These are phyloP conservation scores for Saturnispora sanitii DNA, from an alignment of 805 yeast genomes.

Conservation along the genomic window DNA sequence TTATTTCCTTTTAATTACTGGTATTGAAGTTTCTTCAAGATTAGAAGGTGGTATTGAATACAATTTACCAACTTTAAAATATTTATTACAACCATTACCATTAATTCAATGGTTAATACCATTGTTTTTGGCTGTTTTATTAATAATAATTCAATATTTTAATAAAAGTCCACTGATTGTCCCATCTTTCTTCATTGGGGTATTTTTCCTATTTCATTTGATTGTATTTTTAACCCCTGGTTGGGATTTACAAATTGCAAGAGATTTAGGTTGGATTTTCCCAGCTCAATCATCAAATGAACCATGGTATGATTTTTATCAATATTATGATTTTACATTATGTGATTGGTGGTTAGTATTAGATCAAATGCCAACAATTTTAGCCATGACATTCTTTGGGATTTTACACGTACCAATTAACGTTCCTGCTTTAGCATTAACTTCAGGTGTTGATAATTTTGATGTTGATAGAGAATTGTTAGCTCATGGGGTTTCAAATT, in stretches of 20 bases:
- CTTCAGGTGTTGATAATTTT: slow-evolving; percentile 73
- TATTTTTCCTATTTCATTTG: slow-evolving; percentile 61
- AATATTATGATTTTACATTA: slow-evolving; percentile 52
- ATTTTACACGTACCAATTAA: slow-evolving; percentile 94
- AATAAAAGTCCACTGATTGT: slow-evolving; percentile 60
- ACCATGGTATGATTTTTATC: slow-evolving; percentile 89
- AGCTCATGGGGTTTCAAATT: slow-evolving; percentile 90
- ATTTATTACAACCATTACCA: slow-evolving; percentile 32
- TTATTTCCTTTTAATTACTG: slow-evolving; percentile 81
- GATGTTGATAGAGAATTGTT: slow-evolving; percentile 89
- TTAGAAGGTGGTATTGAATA: slow-evolving; percentile 66
- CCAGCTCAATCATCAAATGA: slow-evolving; percentile 49
- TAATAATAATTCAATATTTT: slow-evolving; percentile 52
- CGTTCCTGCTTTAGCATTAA: slow-evolving; percentile 93
- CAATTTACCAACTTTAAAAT: slow-evolving; percentile 43
- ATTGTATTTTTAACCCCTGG: slow-evolving; percentile 55
- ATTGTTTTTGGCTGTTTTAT: slow-evolving; percentile 45
- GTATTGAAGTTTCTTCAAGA: slow-evolving; percentile 82
- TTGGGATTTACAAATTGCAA: slow-evolving; percentile 50
- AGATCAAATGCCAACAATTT: slow-evolving; percentile 79
- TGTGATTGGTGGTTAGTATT: slow-evolving; percentile 71
- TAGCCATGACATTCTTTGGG: slow-evolving; percentile 93
- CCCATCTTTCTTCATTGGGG: slow-evolving; percentile 68
- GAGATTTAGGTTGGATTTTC: slow-evolving; percentile 82
- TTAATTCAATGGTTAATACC: slow-evolving; percentile 69